Percentiles rank a stretch among this genome's conserved stretches.
Conservation (phyloP, 1,139 yeast genomes). For the Scheffersomyces insectosa region DNA sequence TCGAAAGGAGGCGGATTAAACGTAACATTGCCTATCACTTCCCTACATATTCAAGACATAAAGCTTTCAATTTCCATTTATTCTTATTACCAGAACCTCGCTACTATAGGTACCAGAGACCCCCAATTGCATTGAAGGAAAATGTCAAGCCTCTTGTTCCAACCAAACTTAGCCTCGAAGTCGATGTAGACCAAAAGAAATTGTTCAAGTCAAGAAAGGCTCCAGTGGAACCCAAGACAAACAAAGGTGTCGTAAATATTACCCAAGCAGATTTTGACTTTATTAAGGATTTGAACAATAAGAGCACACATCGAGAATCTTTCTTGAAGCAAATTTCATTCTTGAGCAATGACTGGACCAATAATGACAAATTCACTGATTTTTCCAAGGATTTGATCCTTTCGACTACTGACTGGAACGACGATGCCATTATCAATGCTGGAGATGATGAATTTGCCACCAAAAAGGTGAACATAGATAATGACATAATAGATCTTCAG, state of each 20-base stretch:
- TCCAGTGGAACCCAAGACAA: slow-evolving; percentile 1
- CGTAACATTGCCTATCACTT: slow-evolving; percentile 50
- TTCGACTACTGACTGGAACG: slow-evolving; percentile 86
- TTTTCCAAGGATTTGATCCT: slow-evolving; percentile 62
- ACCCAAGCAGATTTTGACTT: slow-evolving; percentile 34
- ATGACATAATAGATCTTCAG: slow-evolving; percentile 15
- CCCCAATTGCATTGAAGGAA: slow-evolving; percentile 44
- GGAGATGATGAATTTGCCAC: slow-evolving; percentile 21
- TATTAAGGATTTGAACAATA: slow-evolving; percentile 26
- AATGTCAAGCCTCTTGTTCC: slow-evolving; percentile 61
- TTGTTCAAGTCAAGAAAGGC: slow-evolving; percentile 35
- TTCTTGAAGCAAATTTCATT: slow-evolving; percentile 30
- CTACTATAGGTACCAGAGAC: slow-evolving; percentile 52
- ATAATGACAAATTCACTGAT: slow-evolving; percentile 39
- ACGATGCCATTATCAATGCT: slow-evolving; percentile 60
- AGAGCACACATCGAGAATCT: slow-evolving; percentile 19
- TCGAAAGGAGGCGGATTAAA: slow-evolving; percentile 33
- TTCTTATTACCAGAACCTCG: slow-evolving; percentile 66
- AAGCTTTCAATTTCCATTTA: slow-evolving; percentile 64
- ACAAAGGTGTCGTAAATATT: slow-evolving; percentile 20
- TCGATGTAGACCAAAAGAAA: slow-evolving; percentile 48
- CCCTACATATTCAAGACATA: slow-evolving; percentile 61
- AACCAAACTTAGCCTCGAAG: slow-evolving; percentile 48
- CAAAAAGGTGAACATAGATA: slow-evolving; percentile 6
- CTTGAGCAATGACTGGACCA: slow-evolving; percentile 36